Evolutionary conservation across 1,139 yeast species (phyloP).

Genomic region (Pneumocystis wakefieldiae): DNA sequence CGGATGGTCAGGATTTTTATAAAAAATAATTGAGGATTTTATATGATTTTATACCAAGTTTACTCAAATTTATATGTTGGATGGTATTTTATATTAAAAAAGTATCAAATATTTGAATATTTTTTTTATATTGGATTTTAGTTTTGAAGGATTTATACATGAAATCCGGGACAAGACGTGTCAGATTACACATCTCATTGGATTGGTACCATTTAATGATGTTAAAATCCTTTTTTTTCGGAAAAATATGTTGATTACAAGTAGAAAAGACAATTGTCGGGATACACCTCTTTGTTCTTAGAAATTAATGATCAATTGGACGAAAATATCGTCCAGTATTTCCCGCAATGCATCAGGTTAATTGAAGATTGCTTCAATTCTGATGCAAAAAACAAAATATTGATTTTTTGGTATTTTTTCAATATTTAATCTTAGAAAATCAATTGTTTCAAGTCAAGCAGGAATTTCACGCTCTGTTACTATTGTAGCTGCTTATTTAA

Average conservation of each 20-base stretch:
- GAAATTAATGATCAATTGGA: constrained; percentile 35
- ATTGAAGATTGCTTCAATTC: constrained; percentile 44
- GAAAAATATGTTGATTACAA: constrained; percentile 42
- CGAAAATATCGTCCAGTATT: constrained; percentile 45
- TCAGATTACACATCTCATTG: neutral
- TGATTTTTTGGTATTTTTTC: neutral
- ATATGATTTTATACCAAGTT: no score
- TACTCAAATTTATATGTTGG: no score
- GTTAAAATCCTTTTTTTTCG: neutral
- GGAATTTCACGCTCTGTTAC: constrained; percentile 76
- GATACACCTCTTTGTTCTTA: constrained; percentile 53
- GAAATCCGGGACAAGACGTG: neutral
- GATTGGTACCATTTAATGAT: neutral
- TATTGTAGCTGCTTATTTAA: constrained; percentile 58
- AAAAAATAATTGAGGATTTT: no score
- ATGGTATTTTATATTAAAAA: no score
- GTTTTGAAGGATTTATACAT: neutral
- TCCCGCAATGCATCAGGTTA: constrained; percentile 47
- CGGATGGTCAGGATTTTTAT: no score
- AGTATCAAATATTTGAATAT: no score
- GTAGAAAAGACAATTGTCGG: constrained; percentile 35
- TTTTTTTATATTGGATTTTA: neutral
- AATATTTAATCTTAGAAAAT: neutral
- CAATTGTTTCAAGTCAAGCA: constrained; percentile 34
- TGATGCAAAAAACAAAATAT: neutral